Evolutionary conservation across 2,329 filamentous ascomycete species (phyloP).

Genomic region (Sporothrix globosa): DNA sequence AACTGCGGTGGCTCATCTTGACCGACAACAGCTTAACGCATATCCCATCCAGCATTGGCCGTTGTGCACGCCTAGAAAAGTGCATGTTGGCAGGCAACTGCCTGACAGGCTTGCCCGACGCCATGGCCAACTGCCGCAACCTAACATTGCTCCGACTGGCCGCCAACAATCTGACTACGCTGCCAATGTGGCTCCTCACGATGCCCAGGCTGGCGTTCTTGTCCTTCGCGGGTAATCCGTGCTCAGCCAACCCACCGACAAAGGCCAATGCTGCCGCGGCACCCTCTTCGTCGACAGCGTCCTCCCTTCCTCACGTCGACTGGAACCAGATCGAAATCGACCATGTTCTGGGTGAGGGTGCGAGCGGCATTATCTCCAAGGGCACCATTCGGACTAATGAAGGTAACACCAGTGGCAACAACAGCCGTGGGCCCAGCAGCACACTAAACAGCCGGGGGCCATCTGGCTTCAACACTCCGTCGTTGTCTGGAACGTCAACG

Average conservation of each 20-base stretch:
- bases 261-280: constrained; percentile 27
- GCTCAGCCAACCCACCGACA: constrained; percentile 38
- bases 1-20: constrained; percentile 53
- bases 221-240: constrained; percentile 54
- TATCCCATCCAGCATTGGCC: constrained; percentile 50
- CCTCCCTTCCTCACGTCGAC: constrained; percentile 44
- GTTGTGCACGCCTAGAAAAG: constrained; percentile 50
- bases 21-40: constrained; percentile 50
- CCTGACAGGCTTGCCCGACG: constrained; percentile 46
- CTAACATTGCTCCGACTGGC: constrained; percentile 51
- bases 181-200: constrained; percentile 51
- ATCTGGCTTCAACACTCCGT: constrained; percentile 29
- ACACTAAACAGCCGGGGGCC: constrained; percentile 4
- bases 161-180: constrained; percentile 46
- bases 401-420: constrained; percentile 32
- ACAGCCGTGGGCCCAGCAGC: constrained; percentile 19
- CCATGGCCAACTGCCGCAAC: constrained; percentile 51
- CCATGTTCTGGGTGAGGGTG: constrained; percentile 50
- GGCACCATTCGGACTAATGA: constrained; percentile 37
- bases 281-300: constrained; percentile 30
- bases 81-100: constrained; percentile 55
- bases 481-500: constrained; percentile 16
- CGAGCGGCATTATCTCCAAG: constrained; percentile 52
- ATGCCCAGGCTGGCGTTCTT: constrained; percentile 53
- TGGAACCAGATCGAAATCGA: constrained; percentile 50